phyloP scores from a whole-genome alignment of 441 rosid species.

The Croton setiger region DNA sequence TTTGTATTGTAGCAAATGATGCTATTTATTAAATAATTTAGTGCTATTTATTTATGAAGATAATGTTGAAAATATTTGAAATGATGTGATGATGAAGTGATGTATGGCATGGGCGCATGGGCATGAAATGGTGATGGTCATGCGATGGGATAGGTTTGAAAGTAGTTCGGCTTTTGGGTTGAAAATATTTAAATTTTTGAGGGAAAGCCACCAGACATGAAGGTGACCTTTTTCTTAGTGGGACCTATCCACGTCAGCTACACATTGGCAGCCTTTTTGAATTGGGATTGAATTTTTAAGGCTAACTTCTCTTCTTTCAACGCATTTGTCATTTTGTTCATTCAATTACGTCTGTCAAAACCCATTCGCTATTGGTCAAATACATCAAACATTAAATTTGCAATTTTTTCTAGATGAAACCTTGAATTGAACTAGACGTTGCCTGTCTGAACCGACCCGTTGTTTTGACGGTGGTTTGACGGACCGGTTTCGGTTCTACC shows the following conservation, averaged over 20 bases:
- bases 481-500: too few species aligned
- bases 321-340: not conserved
- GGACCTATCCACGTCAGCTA: constrained; percentile 44
- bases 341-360: constrained; percentile 11
- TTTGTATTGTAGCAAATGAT: too few species aligned
- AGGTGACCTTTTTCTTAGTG: not conserved
- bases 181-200: not conserved
- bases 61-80: too few species aligned
- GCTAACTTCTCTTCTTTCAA: not conserved
- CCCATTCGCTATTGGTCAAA: not conserved
- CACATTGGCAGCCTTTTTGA: constrained; percentile 31
- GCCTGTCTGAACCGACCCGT: too few species aligned
- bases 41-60: too few species aligned
- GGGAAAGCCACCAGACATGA: constrained; percentile 12
- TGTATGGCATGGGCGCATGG: not conserved
- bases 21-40: too few species aligned
- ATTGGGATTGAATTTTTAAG: constrained; percentile 30
- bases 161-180: constrained; percentile 15
- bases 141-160: constrained; percentile 8
- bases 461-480: too few species aligned
- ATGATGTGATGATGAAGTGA: not conserved
- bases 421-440: too few species aligned
- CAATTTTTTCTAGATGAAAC: too few species aligned
- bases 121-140: constrained; percentile 6
- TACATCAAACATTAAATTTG: too few species aligned